These are phyloP conservation scores for Anisodus tanguticus DNA, from an alignment of 257 asterid genomes.

Conservation along the genomic window DNA sequence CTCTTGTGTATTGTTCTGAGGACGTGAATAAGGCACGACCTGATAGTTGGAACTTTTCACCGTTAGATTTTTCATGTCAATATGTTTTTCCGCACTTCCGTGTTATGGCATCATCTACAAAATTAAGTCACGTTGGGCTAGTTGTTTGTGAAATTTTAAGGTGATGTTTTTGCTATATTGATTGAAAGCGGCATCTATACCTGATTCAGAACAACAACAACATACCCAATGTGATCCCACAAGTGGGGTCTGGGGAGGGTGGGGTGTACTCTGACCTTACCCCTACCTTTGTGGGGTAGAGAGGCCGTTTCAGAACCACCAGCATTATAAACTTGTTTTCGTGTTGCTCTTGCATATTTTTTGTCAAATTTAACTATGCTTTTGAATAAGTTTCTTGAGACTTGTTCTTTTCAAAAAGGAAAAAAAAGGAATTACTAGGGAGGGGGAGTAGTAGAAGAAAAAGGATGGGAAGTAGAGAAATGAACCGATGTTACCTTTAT, in stretches of 20 bases:
- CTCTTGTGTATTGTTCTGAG: not conserved
- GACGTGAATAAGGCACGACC: not conserved
- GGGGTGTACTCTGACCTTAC: no score
- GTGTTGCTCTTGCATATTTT: not conserved
- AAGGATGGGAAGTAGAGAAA: not conserved
- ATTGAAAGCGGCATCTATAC: not conserved
- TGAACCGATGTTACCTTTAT: not conserved
- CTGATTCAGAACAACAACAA: not conserved
- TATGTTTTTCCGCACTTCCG: not conserved
- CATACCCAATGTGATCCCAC: no score
- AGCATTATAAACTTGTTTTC: not conserved
- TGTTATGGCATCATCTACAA: not conserved
- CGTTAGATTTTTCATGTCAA: not conserved
- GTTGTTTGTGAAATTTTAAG: not conserved
- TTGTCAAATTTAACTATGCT: not conserved
- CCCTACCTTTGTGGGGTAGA: no score
- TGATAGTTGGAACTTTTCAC: not conserved
- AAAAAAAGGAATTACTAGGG: not conserved
- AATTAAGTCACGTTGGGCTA: not conserved
- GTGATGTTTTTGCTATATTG: not conserved
- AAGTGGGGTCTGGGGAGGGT: no score
- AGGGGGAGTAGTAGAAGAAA: slow-evolving; percentile 5
- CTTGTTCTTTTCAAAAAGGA: not conserved
- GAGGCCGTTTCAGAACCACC: not conserved
- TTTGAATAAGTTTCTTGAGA: slow-evolving; percentile 9